Percentiles rank a stretch among this genome's conserved stretches.
These are phyloP conservation scores for Polytolypa hystricis DNA, from an alignment of 2,329 filamentous ascomycete species.

Conservation along the genomic window DNA sequence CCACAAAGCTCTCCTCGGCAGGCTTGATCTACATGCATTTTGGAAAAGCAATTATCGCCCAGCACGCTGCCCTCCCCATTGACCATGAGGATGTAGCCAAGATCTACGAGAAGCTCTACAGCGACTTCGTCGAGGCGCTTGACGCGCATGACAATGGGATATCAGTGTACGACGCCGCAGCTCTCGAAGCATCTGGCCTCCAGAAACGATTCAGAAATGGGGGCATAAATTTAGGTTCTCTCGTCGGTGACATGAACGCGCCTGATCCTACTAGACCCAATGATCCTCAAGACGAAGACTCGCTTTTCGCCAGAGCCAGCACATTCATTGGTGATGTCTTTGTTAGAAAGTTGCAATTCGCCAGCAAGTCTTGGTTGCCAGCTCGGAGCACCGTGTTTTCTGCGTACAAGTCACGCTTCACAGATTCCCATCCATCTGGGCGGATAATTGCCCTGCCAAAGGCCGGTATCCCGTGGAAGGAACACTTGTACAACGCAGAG, in stretches of 20 bases:
- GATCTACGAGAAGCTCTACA: constrained; percentile 82
- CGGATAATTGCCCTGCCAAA: constrained; percentile 73
- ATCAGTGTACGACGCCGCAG: constrained; percentile 63
- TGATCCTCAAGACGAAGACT: constrained; percentile 67
- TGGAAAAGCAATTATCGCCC: constrained; percentile 69
- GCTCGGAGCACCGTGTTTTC: constrained; percentile 67
- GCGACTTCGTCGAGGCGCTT: constrained; percentile 86
- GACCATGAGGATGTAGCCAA: constrained; percentile 58
- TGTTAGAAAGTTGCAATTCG: constrained; percentile 65
- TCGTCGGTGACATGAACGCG: constrained; percentile 71
- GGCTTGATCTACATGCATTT: constrained; percentile 96
- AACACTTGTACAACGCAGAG: constrained; percentile 86
- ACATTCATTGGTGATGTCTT: constrained; percentile 83
- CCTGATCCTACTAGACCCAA: constrained; percentile 41
- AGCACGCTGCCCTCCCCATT: constrained; percentile 48
- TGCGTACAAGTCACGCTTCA: constrained; percentile 57
- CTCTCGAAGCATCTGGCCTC: constrained; percentile 57
- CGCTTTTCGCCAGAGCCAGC: constrained; percentile 66
- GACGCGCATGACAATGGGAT: constrained; percentile 98
- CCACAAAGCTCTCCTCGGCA: constrained; percentile 85
- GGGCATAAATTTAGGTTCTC: constrained; percentile 71
- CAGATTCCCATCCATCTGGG: constrained; percentile 58
- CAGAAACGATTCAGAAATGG: constrained; percentile 75
- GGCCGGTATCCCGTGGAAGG: constrained; percentile 79
- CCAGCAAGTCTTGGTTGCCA: constrained; percentile 69